Evolutionary conservation across 2,329 filamentous ascomycete genomes (phyloP), one percentile per base, ranked within the genome.

Genomic region (Neofusicoccum sp.): DNA sequence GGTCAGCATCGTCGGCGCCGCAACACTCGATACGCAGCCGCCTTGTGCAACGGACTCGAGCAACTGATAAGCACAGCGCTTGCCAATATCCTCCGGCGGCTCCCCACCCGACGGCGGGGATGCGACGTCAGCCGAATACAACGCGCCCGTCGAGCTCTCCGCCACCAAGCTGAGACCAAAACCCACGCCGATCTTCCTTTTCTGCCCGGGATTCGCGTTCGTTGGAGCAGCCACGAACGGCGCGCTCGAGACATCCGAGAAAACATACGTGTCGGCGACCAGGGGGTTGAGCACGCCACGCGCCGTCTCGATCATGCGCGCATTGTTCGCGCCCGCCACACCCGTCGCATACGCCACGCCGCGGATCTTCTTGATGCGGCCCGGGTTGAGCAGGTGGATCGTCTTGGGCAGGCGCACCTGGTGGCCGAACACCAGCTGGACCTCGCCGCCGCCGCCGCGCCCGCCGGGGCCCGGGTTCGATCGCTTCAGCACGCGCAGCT

Each of bases 321-420:
- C 90, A 73, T 98, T 99, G 74, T 97, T 97, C 53, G 89, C 92
- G 0, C 90, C 93, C 9, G 90, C 90, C 0, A 98, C 93, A 48
- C 96, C 95, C 0, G 91, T 92, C 60, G 90, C 89, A 76, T 98
- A 99, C 49, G 95, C 93, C 44, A 99, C 95, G 62, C 95, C 95
- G 61, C 93, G 84, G 66, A 99, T 89, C 67, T 87, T 86, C 82
- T 92, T 93, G 69, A 99, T 89, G 60, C 90, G 83, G 6, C 95
- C 95, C 0, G 93, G 86, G 64, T 86, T 89, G 67, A 96, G 83
- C 60, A 97, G 78, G 75, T 99, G 95, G 72, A 99, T 80, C 38
- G 95, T 99, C 80, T 96, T 96, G 9, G 95, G 95, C 56, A 98
- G 80, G 38, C 93, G 86, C 11, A 99, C 89, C 77, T 99, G 95